Evolutionary conservation across 352 stramenopile genomes (phyloP).

Genomic region (Aphanomyces euteiches): DNA sequence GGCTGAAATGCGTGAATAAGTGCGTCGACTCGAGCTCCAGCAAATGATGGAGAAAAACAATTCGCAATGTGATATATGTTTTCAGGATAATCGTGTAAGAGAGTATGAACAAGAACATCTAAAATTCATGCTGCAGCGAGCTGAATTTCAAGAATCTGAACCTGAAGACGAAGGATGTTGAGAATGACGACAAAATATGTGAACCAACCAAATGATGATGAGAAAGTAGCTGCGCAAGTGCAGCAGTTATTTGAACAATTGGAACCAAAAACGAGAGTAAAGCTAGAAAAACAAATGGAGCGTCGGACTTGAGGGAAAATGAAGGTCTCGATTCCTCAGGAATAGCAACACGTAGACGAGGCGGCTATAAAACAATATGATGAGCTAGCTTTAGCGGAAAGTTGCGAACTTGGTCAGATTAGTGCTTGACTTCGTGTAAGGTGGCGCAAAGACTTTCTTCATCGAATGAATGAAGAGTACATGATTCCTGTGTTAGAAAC

Average conservation of each 20-base stretch:
- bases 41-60: slow-evolving; percentile 73
- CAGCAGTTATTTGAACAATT: slow-evolving; percentile 44
- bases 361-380: no score
- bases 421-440: no score
- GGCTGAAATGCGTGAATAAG: slow-evolving; percentile 64
- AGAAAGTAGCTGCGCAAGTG: slow-evolving; percentile 47
- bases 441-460: slow-evolving; percentile 42
- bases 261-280: slow-evolving; percentile 1
- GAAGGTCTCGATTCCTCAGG: slow-evolving; percentile 40
- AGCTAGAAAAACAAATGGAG: not conserved
- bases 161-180: slow-evolving; percentile 41
- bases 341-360: no score
- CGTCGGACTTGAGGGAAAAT: slow-evolving; percentile 30
- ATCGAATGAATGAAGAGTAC: slow-evolving; percentile 53
- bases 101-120: slow-evolving; percentile 55
- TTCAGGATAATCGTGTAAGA: slow-evolving; percentile 42
- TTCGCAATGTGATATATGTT: slow-evolving; percentile 52
- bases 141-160: slow-evolving; percentile 36
- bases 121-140: slow-evolving; percentile 60
- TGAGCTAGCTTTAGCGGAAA: no score
- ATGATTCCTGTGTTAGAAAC: slow-evolving; percentile 64
- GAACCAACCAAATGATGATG: slow-evolving; percentile 38
- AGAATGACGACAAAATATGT: slow-evolving; percentile 44
- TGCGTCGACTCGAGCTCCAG: slow-evolving; percentile 59
- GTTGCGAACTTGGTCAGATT: no score